Evolutionary conservation across 2,329 filamentous ascomycete genomes (phyloP), one percentile per base, ranked within the genome.

Genomic region (Camptophora hylomeconis): DNA sequence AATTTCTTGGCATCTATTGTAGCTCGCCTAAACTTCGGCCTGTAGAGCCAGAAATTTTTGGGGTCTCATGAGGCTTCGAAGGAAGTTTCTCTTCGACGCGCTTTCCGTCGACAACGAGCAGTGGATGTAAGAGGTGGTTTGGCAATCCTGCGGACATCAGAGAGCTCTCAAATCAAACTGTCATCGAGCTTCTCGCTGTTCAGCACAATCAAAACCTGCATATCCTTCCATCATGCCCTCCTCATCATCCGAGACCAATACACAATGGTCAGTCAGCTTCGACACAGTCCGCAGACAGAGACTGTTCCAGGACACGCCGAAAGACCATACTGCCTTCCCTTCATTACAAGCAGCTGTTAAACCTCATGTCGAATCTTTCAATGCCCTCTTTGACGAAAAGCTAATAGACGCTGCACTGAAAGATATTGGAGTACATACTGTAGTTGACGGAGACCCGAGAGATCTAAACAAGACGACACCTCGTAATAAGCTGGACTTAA

Each of bases 351-450:
- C 71, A 37, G 81, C 87, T n/a, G 75, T 95, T 35, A 69, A 80
- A 41, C 89, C 89, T 27, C 89, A 98, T 56, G 79, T 95, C 45
- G 77, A 94, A 48, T 89, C 89, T 5, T 98, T 94, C 71, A 93
- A 98, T 62, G 75, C 75, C 29, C 67, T 95, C 26, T 92, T 94
- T 51, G 71, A 75, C 17, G 68, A 77, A 54, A 82, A 80, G 30
- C 62, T 78, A 29, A 53, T 98, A 30, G 71, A 79, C 27, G 75
- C 82, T 40, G 84, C 69, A 8, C 54, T 95, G 36, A 72, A 71
- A 48, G 89, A 98, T 51, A 95, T 98, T 57, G 89, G 87, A 47
- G 79, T 72, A 39, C 92, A 87, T 58, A 72, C 72, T 4, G 92
- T 80, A 48, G 71, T 93, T 26, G 89, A 98, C 53, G 83, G 83